These are phyloP conservation scores for Rhizopogon roseolus DNA, from an alignment of 768 basidiomycete genomes.

Conservation along the genomic window DNA sequence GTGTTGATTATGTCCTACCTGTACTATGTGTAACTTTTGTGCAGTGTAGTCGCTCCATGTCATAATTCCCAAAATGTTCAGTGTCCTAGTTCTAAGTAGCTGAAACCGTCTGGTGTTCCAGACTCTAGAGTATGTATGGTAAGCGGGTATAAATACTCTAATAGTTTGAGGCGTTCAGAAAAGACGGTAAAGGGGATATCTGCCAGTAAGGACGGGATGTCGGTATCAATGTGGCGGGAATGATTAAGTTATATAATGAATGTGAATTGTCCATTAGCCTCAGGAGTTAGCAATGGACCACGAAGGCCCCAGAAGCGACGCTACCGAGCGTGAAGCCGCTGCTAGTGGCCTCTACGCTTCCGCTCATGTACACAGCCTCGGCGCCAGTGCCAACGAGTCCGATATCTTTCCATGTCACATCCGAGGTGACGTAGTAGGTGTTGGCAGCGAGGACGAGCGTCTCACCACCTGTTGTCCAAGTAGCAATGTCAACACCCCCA, in stretches of 20 bases:
- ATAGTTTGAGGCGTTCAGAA: no score
- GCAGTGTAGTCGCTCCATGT: no score
- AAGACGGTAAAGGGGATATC: no score
- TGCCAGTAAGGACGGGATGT: no score
- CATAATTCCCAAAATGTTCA: no score
- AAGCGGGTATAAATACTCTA: no score
- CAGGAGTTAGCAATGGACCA: background rate
- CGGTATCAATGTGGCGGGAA: no score
- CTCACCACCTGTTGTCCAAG: slow-evolving; percentile 38
- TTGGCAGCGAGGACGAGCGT: slow-evolving; percentile 51
- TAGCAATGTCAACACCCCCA: slow-evolving; percentile 42
- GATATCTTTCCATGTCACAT: slow-evolving; percentile 28
- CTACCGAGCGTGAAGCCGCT: slow-evolving; percentile 18
- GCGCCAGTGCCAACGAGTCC: slow-evolving; percentile 6
- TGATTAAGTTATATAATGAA: background rate
- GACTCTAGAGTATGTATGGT: no score
- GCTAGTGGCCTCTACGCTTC: background rate
- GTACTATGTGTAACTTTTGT: background rate
- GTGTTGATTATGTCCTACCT: background rate
- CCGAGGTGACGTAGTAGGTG: slow-evolving; percentile 35
- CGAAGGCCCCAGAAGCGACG: slow-evolving; percentile 19
- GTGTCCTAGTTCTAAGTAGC: no score
- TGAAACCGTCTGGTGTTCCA: no score
- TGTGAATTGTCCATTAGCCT: background rate
- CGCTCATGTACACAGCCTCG: slow-evolving; percentile 11